A percentile compares a stretch with the other conserved stretches of the same genome.
phyloP scores from a whole-genome alignment of 805 yeast species.

The Candida yuanshanica region DNA sequence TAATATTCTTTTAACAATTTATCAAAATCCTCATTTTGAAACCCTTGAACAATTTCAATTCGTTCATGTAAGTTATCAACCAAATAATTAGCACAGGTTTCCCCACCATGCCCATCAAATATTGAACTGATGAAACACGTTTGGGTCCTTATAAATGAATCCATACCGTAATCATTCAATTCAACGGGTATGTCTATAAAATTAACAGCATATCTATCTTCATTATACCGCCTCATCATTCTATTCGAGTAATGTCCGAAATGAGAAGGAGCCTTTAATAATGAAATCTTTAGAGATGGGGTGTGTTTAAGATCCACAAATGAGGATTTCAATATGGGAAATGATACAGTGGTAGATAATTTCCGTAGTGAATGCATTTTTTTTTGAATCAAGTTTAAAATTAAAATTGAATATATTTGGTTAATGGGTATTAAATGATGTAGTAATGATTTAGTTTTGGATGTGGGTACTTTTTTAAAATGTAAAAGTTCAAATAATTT shows the following conservation, averaged over 20 bases:
- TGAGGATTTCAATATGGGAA: slow-evolving; percentile 9
- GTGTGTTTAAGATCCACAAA: not conserved
- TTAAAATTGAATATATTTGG: no score
- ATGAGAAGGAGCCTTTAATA: slow-evolving; percentile 49
- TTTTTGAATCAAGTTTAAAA: no score
- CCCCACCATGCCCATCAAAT: slow-evolving; percentile 96
- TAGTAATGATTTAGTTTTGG: no score
- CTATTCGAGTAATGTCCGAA: slow-evolving; percentile 77
- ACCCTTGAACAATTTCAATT: slow-evolving; percentile 37
- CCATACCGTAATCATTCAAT: slow-evolving; percentile 21
- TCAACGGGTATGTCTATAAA: slow-evolving; percentile 44
- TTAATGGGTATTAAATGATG: no score
- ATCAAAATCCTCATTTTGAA: slow-evolving; percentile 29
- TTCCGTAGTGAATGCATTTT: not conserved
- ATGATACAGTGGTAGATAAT: slow-evolving; percentile 18
- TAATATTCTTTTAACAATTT: slow-evolving; percentile 50
- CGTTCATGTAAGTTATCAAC: slow-evolving; percentile 44
- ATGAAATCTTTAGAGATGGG: slow-evolving; percentile 20
- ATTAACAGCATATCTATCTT: slow-evolving; percentile 70
- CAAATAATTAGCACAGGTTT: slow-evolving; percentile 61
- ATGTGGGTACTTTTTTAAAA: no score
- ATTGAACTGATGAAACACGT: slow-evolving; percentile 63
- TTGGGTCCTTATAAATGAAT: slow-evolving; percentile 10
- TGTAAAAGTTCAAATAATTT: no score
- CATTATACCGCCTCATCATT: slow-evolving; percentile 72